These are phyloP conservation scores for Esteya vermicola DNA, from an alignment of 2,329 filamentous ascomycete species.

Conservation along the genomic window DNA sequence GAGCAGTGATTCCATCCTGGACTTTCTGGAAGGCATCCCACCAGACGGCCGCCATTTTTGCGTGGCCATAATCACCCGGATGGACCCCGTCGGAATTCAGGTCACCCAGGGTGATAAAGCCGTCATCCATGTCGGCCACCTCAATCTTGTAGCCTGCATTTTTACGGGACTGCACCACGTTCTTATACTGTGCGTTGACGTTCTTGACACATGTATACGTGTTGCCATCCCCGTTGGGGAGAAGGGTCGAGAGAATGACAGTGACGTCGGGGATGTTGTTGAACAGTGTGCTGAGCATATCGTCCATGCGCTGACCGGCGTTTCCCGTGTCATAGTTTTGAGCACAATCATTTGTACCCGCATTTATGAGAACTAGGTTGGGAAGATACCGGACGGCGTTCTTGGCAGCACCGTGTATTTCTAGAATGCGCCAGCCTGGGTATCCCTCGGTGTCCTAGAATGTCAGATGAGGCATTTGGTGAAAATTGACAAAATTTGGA, in stretches of 20 bases:
- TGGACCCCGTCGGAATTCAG: neutral
- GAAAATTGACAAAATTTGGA: too few relatives aligned
- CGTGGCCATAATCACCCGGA: neutral
- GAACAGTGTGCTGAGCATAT: neutral
- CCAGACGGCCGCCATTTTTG: neutral
- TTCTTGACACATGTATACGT: neutral
- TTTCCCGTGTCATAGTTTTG: neutral
- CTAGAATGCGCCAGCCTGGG: neutral
- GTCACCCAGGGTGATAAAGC: neutral
- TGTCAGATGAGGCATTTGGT: too few relatives aligned
- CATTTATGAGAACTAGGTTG: neutral
- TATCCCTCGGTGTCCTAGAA: neutral
- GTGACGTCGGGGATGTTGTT: neutral
- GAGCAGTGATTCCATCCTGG: too few relatives aligned
- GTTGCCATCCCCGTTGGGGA: neutral
- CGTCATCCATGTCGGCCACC: neutral
- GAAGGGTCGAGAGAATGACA: neutral
- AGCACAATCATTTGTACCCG: neutral
- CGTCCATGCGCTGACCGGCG: too few relatives aligned
- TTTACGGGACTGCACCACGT: neutral
- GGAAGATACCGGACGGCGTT: neutral
- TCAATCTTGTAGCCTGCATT: neutral
- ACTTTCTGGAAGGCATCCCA: neutral
- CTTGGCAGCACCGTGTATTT: neutral
- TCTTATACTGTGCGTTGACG: neutral